Percentiles rank a stretch among this genome's conserved stretches.
Conservation (phyloP, 1,284 basidiomycete species). For the Irpex sp. region DNA sequence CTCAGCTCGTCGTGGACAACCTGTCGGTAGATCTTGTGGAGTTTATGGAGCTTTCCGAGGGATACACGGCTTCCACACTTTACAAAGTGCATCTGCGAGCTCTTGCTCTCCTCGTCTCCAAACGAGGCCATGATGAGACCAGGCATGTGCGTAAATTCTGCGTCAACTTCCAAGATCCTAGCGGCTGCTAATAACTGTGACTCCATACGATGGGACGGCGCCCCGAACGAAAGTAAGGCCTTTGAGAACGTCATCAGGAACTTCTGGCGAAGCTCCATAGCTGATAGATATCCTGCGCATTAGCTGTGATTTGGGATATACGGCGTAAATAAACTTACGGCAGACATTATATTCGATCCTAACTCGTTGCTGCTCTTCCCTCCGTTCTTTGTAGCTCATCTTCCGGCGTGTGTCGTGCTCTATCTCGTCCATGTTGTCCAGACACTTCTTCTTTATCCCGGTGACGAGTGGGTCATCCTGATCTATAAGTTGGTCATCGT, state of each 20-base stretch:
- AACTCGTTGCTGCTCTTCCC: conserved; percentile 56
- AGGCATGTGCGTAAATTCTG: conserved; percentile 77
- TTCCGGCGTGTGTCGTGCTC: conserved; percentile 50
- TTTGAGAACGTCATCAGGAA: conserved; percentile 63
- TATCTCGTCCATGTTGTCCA: conserved; percentile 55
- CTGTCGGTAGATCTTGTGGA: conserved; percentile 70
- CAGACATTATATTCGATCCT: conserved; percentile 68
- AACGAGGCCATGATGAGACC: conserved; percentile 81
- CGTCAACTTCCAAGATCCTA: conserved; percentile 76
- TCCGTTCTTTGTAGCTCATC: conserved; percentile 60
- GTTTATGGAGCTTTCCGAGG: conserved; percentile 71
- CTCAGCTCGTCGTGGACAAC: conserved; percentile 85
- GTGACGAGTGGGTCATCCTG: conserved; percentile 29
- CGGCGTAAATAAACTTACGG: conserved; percentile 36
- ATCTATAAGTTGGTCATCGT: conserved; percentile 22
- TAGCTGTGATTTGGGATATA: background rate
- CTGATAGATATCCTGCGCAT: conserved; percentile 28
- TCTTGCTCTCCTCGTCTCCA: conserved; percentile 71
- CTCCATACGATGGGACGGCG: conserved; percentile 71
- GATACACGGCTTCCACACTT: conserved; percentile 68
- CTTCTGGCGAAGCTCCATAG: conserved; percentile 49
- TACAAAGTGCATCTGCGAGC: conserved; percentile 79
- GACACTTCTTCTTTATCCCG: conserved; percentile 27
- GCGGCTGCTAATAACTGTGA: conserved; percentile 70
- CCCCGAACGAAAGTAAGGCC: conserved; percentile 62